Percentiles rank a stretch among this genome's conserved stretches.
These are phyloP conservation scores for Ceratocystis papillata DNA, from an alignment of 2,329 filamentous ascomycete species.

Conservation along the genomic window DNA sequence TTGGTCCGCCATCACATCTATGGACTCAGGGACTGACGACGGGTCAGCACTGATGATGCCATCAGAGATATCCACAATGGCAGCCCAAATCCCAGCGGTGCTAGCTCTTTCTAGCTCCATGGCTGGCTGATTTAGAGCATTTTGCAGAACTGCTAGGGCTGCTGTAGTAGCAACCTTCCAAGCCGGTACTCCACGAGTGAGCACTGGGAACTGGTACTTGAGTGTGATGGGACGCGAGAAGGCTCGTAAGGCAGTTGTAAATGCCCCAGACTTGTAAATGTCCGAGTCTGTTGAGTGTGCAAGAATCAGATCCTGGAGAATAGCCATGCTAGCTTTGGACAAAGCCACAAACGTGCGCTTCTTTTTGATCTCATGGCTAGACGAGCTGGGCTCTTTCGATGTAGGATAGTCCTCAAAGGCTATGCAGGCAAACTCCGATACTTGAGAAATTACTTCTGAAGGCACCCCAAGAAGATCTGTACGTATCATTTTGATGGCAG, in stretches of 20 bases:
- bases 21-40: conserved; percentile 38
- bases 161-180: conserved; percentile 74
- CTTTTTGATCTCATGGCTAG: conserved; percentile 32
- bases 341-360: conserved; percentile 75
- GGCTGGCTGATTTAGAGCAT: conserved; percentile 46
- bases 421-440: conserved; percentile 60
- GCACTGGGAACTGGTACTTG: conserved; percentile 68
- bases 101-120: conserved; percentile 37
- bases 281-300: conserved; percentile 51
- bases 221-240: conserved; percentile 59
- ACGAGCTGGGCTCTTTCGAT: conserved; percentile 29
- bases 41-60: conserved; percentile 55
- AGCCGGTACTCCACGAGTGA: conserved; percentile 58
- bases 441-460: conserved; percentile 55
- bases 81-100: conserved; percentile 56
- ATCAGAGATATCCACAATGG: conserved; percentile 52
- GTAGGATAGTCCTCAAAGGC: conserved; percentile 41
- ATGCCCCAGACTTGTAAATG: conserved; percentile 58
- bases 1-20: conserved; percentile 48
- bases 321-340: conserved; percentile 67
- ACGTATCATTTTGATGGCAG: conserved; percentile 55
- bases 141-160: conserved; percentile 55
- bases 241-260: conserved; percentile 54
- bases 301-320: conserved; percentile 52
- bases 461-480: conserved; percentile 55